Evolutionary conservation across 1,284 basidiomycete genomes (phyloP).

Genomic region (Golubevia pallescens): DNA sequence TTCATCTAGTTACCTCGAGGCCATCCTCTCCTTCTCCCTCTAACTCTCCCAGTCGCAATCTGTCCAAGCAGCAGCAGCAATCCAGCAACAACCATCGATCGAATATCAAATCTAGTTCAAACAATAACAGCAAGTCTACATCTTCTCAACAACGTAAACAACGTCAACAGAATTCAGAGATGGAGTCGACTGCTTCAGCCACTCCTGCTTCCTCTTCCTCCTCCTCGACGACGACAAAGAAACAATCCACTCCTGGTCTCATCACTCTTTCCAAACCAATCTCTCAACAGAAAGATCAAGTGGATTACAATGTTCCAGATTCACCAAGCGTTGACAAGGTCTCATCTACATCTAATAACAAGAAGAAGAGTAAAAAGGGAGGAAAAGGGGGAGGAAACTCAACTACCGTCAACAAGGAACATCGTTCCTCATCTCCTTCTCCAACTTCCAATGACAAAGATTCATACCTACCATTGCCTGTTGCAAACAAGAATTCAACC

Average conservation of each 20-base stretch:
- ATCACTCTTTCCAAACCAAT: slow-evolving; percentile 37
- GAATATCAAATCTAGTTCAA: slow-evolving; percentile 28
- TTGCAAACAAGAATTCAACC: too few species aligned
- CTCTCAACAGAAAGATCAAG: slow-evolving; percentile 12
- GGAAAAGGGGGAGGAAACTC: background rate
- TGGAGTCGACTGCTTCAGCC: too few species aligned
- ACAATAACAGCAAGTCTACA: slow-evolving; percentile 21
- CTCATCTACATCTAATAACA: background rate
- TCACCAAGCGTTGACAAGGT: too few species aligned
- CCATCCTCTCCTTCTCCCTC: slow-evolving; percentile 20
- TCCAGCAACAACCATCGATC: slow-evolving; percentile 15
- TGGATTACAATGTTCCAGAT: background rate
- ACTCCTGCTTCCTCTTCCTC: background rate
- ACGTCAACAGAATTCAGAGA: too few species aligned
- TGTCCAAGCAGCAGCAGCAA: slow-evolving; percentile 21
- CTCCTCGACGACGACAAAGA: slow-evolving; percentile 1
- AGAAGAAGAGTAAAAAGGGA: slow-evolving; percentile 18
- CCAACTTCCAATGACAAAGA: too few species aligned
- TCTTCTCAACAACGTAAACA: slow-evolving; percentile 7
- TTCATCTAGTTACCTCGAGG: slow-evolving; percentile 24
- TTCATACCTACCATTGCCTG: too few species aligned
- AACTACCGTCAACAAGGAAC: slow-evolving; percentile 4
- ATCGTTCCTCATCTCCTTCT: background rate
- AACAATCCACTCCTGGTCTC: slow-evolving; percentile 25
- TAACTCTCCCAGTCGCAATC: slow-evolving; percentile 20